Base-by-base conservation (phyloP, 1,284 basidiomycete genomes). In the Phaffia rhodozyma region DNA sequence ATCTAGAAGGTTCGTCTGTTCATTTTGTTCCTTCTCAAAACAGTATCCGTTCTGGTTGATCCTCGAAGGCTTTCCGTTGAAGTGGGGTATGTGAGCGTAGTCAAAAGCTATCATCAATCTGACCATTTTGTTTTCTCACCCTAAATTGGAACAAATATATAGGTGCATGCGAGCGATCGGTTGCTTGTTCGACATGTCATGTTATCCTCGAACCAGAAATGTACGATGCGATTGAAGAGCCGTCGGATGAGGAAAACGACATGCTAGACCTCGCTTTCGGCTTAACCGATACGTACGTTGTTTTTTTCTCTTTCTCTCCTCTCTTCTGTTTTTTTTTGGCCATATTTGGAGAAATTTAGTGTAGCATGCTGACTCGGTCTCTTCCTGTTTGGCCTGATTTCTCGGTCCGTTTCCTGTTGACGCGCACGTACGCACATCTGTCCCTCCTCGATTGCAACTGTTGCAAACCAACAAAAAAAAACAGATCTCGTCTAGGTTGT, bases 221-320 rank as follows among this genome's bases (percentile, higher is more conserved):
- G 66, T 97, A 91, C 73, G 90, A 97, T 74, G 72, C 82, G 57
- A 79, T 97, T 2, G 86, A 89, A 1, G 93, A 97, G 72, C 91
- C 94, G 1, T 87, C 89, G 66, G 94, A 98, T 69, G 94, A 98
- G 73, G 94, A 98, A 78, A 96, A 92, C 72, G 91, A 94, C 71
- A 97, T 97, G 93, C 81, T 98, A 50, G 94, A 98, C 75, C 86
- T 98, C 79, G 96, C 94, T 0, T 98, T 97, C 70, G 94, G 91
- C 0, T 79, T 98, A 66, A 96, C 92, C 1, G n/a, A 55, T 34
- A 38, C 27, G 54, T 38, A 53, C 25, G 29, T 30, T 4, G n/a
- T 34, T 20, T 30, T 29, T 30, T 23, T 29, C 53, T 29, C 54
- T 21, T 23, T 30, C 54, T 30, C 27, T 34, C 54, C 25, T 53